A percentile compares a stretch with the other conserved stretches of the same genome.
Conservation (phyloP, 352 stramenopile genomes). For the Phytophthora ohioensis region DNA sequence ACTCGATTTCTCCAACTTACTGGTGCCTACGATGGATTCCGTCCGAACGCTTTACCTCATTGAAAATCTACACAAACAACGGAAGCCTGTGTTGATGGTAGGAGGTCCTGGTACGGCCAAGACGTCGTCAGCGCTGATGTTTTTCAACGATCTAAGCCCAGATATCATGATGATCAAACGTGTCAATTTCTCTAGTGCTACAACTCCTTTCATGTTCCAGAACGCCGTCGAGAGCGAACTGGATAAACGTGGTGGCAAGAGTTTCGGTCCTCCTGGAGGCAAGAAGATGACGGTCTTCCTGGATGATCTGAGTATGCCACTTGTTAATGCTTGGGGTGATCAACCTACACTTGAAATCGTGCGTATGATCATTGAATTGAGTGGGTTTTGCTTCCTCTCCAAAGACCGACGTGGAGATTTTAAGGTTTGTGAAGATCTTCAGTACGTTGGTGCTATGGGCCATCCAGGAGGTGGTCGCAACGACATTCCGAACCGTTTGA, state of each 20-base stretch:
- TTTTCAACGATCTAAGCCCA: constrained; percentile 95
- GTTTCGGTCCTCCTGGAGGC: constrained; percentile 96
- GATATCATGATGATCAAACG: constrained; percentile 96
- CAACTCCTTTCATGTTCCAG: constrained; percentile 98
- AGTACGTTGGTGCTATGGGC: constrained; percentile 98
- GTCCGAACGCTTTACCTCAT: constrained; percentile 95
- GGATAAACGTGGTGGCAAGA: constrained; percentile 98
- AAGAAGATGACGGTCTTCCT: constrained; percentile 99
- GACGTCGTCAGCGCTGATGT: constrained; percentile 98
- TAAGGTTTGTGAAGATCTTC: constrained; percentile 98
- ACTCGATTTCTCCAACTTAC: constrained; percentile 98
- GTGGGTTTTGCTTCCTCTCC: constrained; percentile 97
- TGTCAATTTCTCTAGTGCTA: constrained; percentile 99
- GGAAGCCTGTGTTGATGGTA: constrained; percentile 95
- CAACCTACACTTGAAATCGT: constrained; percentile 98
- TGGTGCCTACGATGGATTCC: constrained; percentile 99
- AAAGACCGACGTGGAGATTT: constrained; percentile 99
- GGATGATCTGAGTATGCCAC: constrained; percentile 97
- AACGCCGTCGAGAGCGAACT: constrained; percentile 98
- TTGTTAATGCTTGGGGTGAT: constrained; percentile 99
- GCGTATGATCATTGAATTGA: constrained; percentile 97
- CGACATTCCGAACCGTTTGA: constrained; percentile 99
- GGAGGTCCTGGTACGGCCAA: constrained; percentile 98
- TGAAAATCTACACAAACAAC: constrained; percentile 94
- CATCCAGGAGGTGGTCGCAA: constrained; percentile 97